These are phyloP conservation scores for Chrysophaeum taylorii DNA, from an alignment of 352 stramenopile genomes.

Conservation along the genomic window DNA sequence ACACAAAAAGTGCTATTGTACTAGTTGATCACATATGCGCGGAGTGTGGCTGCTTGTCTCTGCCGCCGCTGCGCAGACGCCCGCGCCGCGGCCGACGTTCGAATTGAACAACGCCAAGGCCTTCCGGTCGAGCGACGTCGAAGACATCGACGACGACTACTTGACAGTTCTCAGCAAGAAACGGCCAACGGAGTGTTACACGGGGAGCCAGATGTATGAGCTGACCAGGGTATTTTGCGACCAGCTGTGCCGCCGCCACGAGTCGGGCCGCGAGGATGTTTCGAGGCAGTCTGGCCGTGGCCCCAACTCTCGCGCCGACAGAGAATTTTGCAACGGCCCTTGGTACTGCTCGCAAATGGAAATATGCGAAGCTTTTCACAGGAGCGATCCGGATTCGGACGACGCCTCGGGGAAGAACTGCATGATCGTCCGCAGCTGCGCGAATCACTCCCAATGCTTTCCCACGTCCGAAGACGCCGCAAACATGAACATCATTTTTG, in stretches of 20 bases:
- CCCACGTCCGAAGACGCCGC: not conserved
- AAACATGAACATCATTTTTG: not conserved
- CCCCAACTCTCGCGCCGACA: not conserved
- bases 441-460: slow-evolving; percentile 13
- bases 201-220: not conserved
- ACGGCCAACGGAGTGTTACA: not conserved
- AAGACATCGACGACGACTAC: no score
- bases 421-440: not conserved
- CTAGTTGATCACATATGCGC: no score
- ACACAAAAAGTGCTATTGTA: no score
- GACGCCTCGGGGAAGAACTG: no score
- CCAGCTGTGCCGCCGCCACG: not conserved
- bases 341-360: slow-evolving; percentile 8
- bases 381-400: not conserved
- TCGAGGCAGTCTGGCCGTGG: not conserved
- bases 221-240: not conserved
- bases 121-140: no score
- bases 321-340: slow-evolving; percentile 2
- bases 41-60: no score
- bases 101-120: no score
- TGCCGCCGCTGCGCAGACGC: no score
- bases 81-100: no score
- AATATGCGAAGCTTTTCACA: not conserved
- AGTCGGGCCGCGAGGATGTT: no score
- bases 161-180: no score